A percentile compares a stretch with the other conserved stretches of the same genome.
Conservation (phyloP, 768 basidiomycete species). For the Mycena sanguinolenta region DNA sequence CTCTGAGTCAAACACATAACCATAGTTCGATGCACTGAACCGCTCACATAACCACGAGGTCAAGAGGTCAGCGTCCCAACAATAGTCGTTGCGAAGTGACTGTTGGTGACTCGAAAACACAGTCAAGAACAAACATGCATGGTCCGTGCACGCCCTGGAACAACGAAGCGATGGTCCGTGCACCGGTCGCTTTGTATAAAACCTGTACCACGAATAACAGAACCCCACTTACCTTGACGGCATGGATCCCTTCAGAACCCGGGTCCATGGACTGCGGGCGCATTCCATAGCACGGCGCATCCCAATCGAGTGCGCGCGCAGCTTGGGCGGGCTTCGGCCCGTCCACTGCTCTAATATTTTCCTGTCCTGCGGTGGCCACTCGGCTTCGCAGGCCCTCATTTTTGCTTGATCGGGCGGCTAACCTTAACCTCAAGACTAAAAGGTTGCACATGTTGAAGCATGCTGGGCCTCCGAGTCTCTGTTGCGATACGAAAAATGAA, state of each 20-base stretch:
- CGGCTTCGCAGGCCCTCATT: constrained; percentile 52
- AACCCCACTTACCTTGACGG: constrained; percentile 15
- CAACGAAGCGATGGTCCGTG: background rate
- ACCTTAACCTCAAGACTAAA: background rate
- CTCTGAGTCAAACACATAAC: too few species aligned
- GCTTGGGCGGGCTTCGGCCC: constrained; percentile 5
- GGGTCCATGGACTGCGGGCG: constrained; percentile 23
- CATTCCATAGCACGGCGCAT: constrained; percentile 66
- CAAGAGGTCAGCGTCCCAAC: too few species aligned
- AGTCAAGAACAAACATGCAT: too few species aligned
- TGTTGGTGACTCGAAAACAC: too few species aligned
- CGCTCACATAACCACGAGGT: too few species aligned
- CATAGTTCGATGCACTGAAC: too few species aligned
- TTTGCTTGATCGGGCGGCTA: background rate
- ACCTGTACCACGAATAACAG: background rate
- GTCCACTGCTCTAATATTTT: constrained; percentile 8
- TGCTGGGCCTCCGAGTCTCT: too few species aligned
- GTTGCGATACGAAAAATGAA: too few species aligned
- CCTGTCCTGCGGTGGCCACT: constrained; percentile 45
- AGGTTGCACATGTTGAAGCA: too few species aligned
- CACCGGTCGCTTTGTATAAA: background rate
- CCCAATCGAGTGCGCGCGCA: constrained; percentile 57
- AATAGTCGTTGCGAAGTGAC: too few species aligned
- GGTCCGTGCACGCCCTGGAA: too few species aligned
- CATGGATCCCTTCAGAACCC: constrained; percentile 23